Conservation (phyloP, 2,329 filamentous ascomycete species). For the Hypomyces rosellus region DNA sequence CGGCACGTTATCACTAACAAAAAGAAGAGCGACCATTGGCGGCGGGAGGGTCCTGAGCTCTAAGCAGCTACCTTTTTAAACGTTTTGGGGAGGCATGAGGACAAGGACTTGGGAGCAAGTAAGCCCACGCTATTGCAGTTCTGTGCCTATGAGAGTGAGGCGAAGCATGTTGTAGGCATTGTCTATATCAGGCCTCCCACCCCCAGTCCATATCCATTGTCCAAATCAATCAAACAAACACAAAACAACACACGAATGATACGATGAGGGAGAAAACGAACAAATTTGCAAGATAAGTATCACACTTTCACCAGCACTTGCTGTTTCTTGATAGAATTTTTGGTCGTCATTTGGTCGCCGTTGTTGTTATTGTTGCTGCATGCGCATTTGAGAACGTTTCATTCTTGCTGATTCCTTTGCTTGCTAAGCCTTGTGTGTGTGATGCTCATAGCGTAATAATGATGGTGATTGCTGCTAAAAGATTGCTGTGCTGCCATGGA, state of each 20-base stretch:
- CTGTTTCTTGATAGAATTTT: constrained; percentile 1
- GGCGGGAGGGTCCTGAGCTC: neutral
- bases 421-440: too few species aligned
- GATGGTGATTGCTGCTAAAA: neutral
- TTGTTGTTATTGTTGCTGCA: too few species aligned
- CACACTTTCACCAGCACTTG: constrained; percentile 2
- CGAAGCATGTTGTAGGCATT: neutral
- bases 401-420: too few species aligned
- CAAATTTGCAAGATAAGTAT: neutral
- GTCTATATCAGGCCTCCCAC: too few species aligned
- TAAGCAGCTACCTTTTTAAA: too few species aligned
- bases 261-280: neutral
- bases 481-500: neutral
- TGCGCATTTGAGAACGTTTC: too few species aligned
- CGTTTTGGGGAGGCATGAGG: neutral
- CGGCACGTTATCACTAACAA: constrained; percentile 3
- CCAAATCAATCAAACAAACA: too few species aligned
- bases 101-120: neutral
- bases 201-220: too few species aligned
- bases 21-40: neutral
- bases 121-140: too few species aligned
- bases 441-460: neutral
- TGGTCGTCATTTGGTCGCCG: neutral
- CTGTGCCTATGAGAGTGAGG: neutral
- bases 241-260: too few species aligned